Evolutionary conservation across 176 grass and related monocot species (phyloP).

Genomic region (Elaeis guineensis): DNA sequence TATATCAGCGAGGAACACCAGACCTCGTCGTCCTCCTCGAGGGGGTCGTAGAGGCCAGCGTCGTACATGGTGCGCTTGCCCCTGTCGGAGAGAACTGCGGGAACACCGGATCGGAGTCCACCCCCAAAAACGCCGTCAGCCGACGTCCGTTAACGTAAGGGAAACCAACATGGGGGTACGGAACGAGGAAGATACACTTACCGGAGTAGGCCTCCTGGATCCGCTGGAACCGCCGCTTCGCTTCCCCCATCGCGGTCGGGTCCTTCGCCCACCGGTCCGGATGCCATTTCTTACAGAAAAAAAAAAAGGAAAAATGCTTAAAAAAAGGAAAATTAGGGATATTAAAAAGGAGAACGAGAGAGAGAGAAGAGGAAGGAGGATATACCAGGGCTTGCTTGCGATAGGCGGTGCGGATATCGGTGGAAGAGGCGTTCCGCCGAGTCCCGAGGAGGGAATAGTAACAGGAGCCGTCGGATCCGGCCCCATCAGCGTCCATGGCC

Average conservation of each 20-base stretch:
- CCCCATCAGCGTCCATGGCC: constrained; percentile 48
- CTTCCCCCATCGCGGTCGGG: constrained; percentile 52
- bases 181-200: constrained; percentile 21
- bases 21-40: constrained; percentile 85
- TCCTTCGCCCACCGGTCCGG: constrained; percentile 85
- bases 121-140: constrained; percentile 7
- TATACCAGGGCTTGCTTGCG: constrained; percentile 80
- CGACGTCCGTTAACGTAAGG: neutral
- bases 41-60: constrained; percentile 73
- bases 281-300: constrained; percentile 57
- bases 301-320: too few species aligned
- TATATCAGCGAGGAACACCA: neutral
- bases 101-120: constrained; percentile 8
- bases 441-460: constrained; percentile 81
- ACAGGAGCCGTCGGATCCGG: constrained; percentile 71
- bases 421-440: constrained; percentile 60
- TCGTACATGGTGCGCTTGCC: constrained; percentile 93
- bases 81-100: constrained; percentile 80
- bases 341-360: constrained; percentile 1
- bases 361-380: neutral
- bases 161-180: too few species aligned
- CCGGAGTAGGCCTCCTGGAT: constrained; percentile 99
- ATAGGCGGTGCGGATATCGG: constrained; percentile 78
- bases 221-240: constrained; percentile 87
- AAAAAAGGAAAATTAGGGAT: neutral